Conservation (phyloP, 208 protist species). For the Leishmania aethiopica region DNA sequence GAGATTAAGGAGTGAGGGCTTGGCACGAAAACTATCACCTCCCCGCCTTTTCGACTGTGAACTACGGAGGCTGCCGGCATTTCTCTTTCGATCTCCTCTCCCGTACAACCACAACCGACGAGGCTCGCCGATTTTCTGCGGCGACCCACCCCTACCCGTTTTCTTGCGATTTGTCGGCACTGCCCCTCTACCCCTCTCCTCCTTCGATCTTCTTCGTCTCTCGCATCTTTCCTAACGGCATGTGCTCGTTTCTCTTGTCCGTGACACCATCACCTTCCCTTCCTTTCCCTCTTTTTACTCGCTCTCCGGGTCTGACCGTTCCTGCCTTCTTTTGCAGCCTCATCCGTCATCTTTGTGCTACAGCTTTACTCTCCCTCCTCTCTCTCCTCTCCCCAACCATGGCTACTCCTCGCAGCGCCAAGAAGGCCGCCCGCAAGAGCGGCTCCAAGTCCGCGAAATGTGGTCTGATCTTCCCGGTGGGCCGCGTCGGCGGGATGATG, state of each 20-base stretch:
- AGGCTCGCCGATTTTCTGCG: neutral
- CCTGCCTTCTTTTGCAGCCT: neutral
- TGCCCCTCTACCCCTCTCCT: neutral
- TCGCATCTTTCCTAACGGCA: neutral
- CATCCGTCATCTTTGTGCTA: neutral
- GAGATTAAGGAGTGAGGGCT: neutral
- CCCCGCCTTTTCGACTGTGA: neutral
- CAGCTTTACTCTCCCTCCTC: neutral
- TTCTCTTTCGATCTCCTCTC: neutral
- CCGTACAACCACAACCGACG: neutral
- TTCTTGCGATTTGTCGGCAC: neutral
- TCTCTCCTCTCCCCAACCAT: constrained; percentile 19
- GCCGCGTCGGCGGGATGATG: no score
- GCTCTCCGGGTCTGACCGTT: neutral
- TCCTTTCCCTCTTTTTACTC: neutral
- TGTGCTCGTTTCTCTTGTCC: neutral
- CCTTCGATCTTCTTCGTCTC: neutral
- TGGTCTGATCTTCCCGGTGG: no score
- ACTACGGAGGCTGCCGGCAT: neutral
- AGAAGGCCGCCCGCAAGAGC: no score
- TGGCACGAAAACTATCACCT: neutral
- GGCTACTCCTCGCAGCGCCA: no score
- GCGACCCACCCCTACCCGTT: neutral
- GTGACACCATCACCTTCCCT: neutral
- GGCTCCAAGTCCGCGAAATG: no score